phyloP scores from a whole-genome alignment of 495 filamentous ascomycete species.

The Podospora anserina region DNA sequence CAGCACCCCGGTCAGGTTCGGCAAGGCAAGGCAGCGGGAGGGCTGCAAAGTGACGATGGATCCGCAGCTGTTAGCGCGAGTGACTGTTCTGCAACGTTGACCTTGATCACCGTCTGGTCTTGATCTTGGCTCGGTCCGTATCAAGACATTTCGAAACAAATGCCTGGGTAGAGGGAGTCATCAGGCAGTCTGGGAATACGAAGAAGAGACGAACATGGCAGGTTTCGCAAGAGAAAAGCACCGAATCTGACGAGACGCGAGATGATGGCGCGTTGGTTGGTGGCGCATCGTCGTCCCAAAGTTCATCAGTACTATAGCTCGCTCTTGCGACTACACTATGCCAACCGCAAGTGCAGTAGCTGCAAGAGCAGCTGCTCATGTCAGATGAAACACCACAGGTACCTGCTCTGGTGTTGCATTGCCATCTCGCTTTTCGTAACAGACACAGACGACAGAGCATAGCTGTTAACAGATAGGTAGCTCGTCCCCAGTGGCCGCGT shows the following conservation, averaged over 20 bases:
- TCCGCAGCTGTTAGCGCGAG: not conserved
- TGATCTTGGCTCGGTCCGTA: not conserved
- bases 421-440: not conserved
- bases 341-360: not conserved
- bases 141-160: not conserved
- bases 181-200: not conserved
- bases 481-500: constrained; percentile 2
- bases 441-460: not conserved
- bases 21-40: constrained; percentile 5
- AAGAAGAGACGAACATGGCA: not conserved
- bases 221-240: not conserved
- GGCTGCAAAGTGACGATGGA: constrained; percentile 9
- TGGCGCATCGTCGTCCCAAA: not conserved
- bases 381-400: not conserved
- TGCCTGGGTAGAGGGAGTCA: not conserved
- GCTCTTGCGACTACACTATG: no score
- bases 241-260: constrained; percentile 2
- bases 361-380: not conserved
- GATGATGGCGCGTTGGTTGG: constrained; percentile 4
- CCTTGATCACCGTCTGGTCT: not conserved
- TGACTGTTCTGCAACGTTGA: not conserved
- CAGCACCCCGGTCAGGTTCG: constrained; percentile 2
- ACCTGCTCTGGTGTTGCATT: not conserved
- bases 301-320: not conserved
- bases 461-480: not conserved